Evolutionary conservation across 2,329 filamentous ascomycete species (phyloP).

Genomic region (Aspergillus floridensis): DNA sequence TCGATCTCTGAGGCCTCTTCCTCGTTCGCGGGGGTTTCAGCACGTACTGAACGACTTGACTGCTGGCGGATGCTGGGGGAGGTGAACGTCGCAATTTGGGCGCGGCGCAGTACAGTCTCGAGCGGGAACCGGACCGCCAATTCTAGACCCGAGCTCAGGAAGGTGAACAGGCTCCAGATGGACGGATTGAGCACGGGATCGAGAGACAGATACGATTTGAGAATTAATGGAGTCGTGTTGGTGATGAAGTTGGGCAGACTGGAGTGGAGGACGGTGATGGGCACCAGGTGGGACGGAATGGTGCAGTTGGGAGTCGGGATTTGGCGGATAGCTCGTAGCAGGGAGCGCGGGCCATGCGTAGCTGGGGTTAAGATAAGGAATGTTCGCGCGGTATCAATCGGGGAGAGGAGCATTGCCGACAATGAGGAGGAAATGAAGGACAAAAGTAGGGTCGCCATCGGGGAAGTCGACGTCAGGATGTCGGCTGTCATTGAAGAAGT

Average conservation of each 20-base stretch:
- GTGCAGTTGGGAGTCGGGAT: conserved; percentile 70
- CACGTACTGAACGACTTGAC: conserved; percentile 20
- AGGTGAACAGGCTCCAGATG: conserved; percentile 77
- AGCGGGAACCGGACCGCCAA: conserved; percentile 84
- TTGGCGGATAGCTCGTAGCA: conserved; percentile 71
- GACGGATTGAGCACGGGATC: conserved; percentile 78
- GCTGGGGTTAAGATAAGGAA: conserved; percentile 79
- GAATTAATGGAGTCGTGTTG: conserved; percentile 76
- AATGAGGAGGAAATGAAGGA: conserved; percentile 63
- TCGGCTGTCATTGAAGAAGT: conserved; percentile 60
- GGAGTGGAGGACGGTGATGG: conserved; percentile 85
- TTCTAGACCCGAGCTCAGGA: conserved; percentile 74
- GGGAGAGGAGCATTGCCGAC: conserved; percentile 77
- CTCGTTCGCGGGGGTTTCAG: conserved; percentile 9
- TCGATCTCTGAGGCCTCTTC: conserved; percentile 48
- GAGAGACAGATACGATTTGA: conserved; percentile 80
- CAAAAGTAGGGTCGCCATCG: conserved; percentile 75
- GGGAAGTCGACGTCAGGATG: conserved; percentile 76
- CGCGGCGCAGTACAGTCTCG: conserved; percentile 86
- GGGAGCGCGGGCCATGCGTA: conserved; percentile 70
- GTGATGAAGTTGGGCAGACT: conserved; percentile 79
- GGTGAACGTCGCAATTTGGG: conserved; percentile 72
- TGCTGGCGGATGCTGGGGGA: conserved; percentile 50
- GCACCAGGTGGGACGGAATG: conserved; percentile 66
- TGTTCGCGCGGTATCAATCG: conserved; percentile 86